A percentile compares a stretch with the other conserved stretches of the same genome.
These are phyloP conservation scores for Fusarium goolgardi DNA, from an alignment of 2,329 filamentous ascomycete genomes.

Conservation along the genomic window DNA sequence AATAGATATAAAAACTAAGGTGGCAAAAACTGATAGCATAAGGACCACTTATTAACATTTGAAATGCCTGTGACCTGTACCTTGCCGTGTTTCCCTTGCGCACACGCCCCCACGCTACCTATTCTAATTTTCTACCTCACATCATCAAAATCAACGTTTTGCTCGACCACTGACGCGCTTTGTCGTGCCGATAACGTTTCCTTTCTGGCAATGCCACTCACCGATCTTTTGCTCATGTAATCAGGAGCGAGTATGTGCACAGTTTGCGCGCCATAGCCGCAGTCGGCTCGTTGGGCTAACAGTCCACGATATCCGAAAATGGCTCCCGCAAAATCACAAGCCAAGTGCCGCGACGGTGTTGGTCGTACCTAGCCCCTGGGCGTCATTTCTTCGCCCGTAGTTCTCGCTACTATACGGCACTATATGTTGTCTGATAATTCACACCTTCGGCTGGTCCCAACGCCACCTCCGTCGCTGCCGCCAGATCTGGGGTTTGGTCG, in stretches of 20 bases:
- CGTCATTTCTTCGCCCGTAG: slow-evolving; percentile 10
- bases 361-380: slow-evolving; percentile 15
- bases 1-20: too few relatives aligned
- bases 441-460: slow-evolving; percentile 21
- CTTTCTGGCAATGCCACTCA: slow-evolving; percentile 13
- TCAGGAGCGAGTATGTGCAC: neutral
- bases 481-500: slow-evolving; percentile 43
- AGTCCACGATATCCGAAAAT: slow-evolving; percentile 14
- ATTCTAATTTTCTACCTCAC: slow-evolving; percentile 23
- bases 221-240: slow-evolving; percentile 15
- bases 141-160: slow-evolving; percentile 22
- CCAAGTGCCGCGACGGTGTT: slow-evolving; percentile 33
- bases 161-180: slow-evolving; percentile 17
- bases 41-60: too few relatives aligned
- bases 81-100: slow-evolving; percentile 8
- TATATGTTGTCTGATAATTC: slow-evolving; percentile 16
- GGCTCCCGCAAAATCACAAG: slow-evolving; percentile 19
- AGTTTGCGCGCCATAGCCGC: slow-evolving; percentile 6
- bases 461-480: slow-evolving; percentile 25
- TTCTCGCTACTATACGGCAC: slow-evolving; percentile 10
- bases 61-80: too few relatives aligned
- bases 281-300: neutral
- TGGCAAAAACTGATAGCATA: too few relatives aligned
- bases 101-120: slow-evolving; percentile 25
- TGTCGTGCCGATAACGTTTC: slow-evolving; percentile 18